These are phyloP conservation scores for Excoecaria cochinchinensis DNA, from an alignment of 345 rosid genomes.

Conservation along the genomic window DNA sequence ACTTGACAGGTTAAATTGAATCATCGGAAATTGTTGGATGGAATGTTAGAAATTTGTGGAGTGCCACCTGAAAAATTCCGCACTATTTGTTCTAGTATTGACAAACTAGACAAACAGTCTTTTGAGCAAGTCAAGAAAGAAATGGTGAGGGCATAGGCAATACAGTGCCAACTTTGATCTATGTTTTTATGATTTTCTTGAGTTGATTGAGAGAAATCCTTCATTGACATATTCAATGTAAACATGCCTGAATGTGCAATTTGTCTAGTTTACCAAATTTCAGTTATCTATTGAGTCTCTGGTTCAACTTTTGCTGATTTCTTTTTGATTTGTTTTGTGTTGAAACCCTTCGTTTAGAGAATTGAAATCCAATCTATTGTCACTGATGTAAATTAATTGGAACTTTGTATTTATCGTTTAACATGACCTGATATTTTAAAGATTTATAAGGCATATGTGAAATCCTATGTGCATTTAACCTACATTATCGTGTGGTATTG, in stretches of 20 bases:
- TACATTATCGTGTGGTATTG: neutral
- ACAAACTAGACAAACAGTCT: constrained; percentile 85
- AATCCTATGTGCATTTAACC: neutral
- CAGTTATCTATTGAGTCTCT: neutral
- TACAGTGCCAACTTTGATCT: neutral
- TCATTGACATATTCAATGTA: neutral
- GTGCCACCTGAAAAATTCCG: constrained; percentile 90
- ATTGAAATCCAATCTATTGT: neutral
- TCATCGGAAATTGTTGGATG: constrained; percentile 88
- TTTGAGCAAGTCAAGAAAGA: constrained; percentile 83
- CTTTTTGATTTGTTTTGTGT: neutral
- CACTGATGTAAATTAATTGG: neutral
- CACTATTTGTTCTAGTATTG: constrained; percentile 91
- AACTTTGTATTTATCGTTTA: neutral
- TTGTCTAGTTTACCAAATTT: neutral
- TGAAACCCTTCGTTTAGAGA: neutral
- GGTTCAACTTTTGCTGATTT: neutral
- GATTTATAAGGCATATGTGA: neutral
- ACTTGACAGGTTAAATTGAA: constrained; percentile 67
- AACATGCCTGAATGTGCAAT: neutral
- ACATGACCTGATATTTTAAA: neutral
- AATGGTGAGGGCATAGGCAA: constrained; percentile 53
- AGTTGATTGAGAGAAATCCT: neutral
- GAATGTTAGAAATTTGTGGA: constrained; percentile 94
- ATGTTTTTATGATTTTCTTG: neutral